Base-by-base conservation (phyloP, 768 basidiomycete species). In the Xanthoconium purpureum region DNA sequence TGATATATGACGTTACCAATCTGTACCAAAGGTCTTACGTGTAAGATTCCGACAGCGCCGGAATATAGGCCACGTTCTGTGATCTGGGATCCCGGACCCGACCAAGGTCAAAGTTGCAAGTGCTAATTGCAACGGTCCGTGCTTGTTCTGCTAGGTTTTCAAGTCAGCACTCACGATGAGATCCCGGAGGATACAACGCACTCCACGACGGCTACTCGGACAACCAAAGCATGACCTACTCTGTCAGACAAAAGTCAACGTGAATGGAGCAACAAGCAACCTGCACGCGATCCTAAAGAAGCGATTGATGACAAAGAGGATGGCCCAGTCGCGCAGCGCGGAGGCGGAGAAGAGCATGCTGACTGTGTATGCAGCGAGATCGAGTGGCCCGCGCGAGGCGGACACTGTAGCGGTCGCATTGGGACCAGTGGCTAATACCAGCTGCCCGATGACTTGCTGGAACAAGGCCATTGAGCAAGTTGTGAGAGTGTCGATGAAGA, bases 191-290 rank as follows among this genome's bases (percentile, higher is more conserved):
- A 18, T 7, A 14, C 10, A 43, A 71, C 82, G 63, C 57, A 80
- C 78, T 71, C 84, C 84, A 88, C n/a, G 78, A 73, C n/a, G 83
- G 78, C 40, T 83, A 82, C 50, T 77, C 76, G 5, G 84, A 82
- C 0, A 89, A 69, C 87, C 88, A 90, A 39, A 78, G 70, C 78
- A 87, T 79, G 63, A 89, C 76, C 88, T 88, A 90, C 38, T 78
- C 86, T 88, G 54, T 30, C 38, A 38, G 47, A 33, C 20, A 32
- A 32, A 20, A 24, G 33, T 52, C 47, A 51, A 52, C 32, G 47
- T 40, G 6, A 1, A 44, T 14, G 12, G 38, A 30, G n/a, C 9
- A 2, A n/a, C 32, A 3, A 75, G 68, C 12, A 78, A 24, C 7
- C 86, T 80, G 9, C 87, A 80, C 36, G 75, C 74, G 0, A 76